Evolutionary conservation across 169 alveolate species (phyloP).

Genomic region (Pseudocohnilembus persalinus): DNA sequence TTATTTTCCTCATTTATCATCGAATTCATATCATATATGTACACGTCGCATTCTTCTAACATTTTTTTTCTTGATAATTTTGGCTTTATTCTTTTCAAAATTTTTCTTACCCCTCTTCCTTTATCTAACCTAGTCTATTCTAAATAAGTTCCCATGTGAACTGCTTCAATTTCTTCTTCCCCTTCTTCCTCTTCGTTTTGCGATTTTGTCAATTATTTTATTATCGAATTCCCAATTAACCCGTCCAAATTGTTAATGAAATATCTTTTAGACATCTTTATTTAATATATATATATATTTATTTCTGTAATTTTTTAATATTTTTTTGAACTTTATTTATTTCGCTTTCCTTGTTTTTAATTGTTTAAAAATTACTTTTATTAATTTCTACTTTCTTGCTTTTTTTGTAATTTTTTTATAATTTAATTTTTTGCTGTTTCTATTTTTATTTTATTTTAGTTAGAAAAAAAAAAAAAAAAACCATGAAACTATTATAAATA

Average conservation of each 20-base stretch:
- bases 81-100: slow-evolving; percentile 41
- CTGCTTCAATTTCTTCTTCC: slow-evolving; percentile 3
- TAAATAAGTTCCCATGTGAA: slow-evolving; percentile 47
- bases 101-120: slow-evolving; percentile 43
- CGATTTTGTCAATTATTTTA: slow-evolving; percentile 29
- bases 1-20: background rate
- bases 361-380: no score
- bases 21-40: slow-evolving; percentile 37
- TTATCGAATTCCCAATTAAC: slow-evolving; percentile 38
- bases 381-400: no score
- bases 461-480: no score
- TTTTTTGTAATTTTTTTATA: no score
- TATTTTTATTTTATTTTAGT: no score
- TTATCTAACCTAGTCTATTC: slow-evolving; percentile 22
- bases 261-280: slow-evolving; percentile 31
- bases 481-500: no score
- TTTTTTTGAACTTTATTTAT: no score
- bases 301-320: no score
- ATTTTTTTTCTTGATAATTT: slow-evolving; percentile 45
- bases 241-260: slow-evolving; percentile 42
- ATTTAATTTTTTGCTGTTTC: no score
- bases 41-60: slow-evolving; percentile 57
- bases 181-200: slow-evolving; percentile 36
- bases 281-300: no score
- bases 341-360: no score